phyloP scores from a whole-genome alignment of 2,329 filamentous ascomycete genomes.

The Claviceps quebecensis region DNA sequence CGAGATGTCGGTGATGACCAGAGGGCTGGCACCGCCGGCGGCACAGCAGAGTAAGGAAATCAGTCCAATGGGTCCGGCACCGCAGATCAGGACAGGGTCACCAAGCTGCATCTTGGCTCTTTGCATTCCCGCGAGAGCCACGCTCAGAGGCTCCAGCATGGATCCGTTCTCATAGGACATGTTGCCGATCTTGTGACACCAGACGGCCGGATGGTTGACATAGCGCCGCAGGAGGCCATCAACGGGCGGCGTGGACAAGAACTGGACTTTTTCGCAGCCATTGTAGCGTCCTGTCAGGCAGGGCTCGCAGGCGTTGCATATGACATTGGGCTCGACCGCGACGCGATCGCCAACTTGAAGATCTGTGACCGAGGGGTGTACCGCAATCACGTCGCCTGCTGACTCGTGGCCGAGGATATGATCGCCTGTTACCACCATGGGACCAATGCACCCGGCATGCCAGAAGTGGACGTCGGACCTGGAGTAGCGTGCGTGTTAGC shows the following conservation, averaged over 20 bases:
- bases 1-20: conserved; percentile 92
- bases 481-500: conserved; percentile 1
- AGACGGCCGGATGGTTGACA: conserved; percentile 84
- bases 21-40: conserved; percentile 77
- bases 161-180: conserved; percentile 89
- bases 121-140: conserved; percentile 79
- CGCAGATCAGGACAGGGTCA: conserved; percentile 78
- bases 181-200: conserved; percentile 91
- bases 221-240: conserved; percentile 79
- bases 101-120: conserved; percentile 68
- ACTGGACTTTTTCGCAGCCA: conserved; percentile 73
- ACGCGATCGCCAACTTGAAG: conserved; percentile 81
- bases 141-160: conserved; percentile 77
- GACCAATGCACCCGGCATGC: conserved; percentile 88
- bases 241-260: conserved; percentile 83
- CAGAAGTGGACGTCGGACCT: conserved; percentile 96
- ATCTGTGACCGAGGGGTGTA: conserved; percentile 62
- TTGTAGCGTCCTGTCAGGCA: conserved; percentile 92
- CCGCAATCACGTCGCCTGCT: conserved; percentile 68
- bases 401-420: conserved; percentile 95
- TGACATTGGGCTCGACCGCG: conserved; percentile 86
- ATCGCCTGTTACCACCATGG: conserved; percentile 80
- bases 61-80: conserved; percentile 85
- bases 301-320: conserved; percentile 80
- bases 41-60: conserved; percentile 73